Base-by-base conservation (phyloP, 139 green algal genomes). In the Chlamydomonas sp. region DNA sequence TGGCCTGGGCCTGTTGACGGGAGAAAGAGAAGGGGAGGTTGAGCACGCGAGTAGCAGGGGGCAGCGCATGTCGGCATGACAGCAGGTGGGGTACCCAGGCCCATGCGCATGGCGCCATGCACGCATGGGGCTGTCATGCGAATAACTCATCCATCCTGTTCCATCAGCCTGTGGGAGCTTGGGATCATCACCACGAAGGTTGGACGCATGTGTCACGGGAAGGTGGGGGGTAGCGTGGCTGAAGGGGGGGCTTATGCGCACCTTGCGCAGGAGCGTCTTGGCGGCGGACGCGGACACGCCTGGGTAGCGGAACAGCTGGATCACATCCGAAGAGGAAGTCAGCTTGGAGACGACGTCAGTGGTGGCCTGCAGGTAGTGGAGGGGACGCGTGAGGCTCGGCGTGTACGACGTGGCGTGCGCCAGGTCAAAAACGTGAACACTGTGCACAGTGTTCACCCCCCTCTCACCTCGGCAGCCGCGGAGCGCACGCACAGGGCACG, bases 301-400 rank as follows among this genome's bases (percentile, higher is more conserved):
- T 2, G 91, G 91, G 54, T 81, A 89, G 31, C 90, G 82, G 76
- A 92, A 96, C 34, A 96, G 76, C 83, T 96, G 91, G 28, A 91
- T 68, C 28, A 97, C 89, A 48, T 78, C 62, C 5, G 30, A 10
- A 24, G 33, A 35, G 62, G 13, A 30, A 5, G 24, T 26, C 20
- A 69, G 62, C 37, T 69, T 69, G 5, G 30, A 57, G 13, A 57
- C 3, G 3, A 69, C 62, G 20, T 13, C 13, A 54, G 43, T 20
- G 20, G 13, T 26, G 43, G 43, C 16, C 43, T 54, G 43, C 43
- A 20, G 43, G 13, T 20, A n/a, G n/a, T n/a, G n/a, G n/a, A n/a
- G 43, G 20, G 43, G 43, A 54, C 13, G 43, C 16, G 43, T 26
- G 43, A 54, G 43, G 43, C 16, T 54, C 16, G 43, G 43, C 20